These are phyloP conservation scores for Suillus bovinus DNA, from an alignment of 768 basidiomycete species.

Conservation along the genomic window DNA sequence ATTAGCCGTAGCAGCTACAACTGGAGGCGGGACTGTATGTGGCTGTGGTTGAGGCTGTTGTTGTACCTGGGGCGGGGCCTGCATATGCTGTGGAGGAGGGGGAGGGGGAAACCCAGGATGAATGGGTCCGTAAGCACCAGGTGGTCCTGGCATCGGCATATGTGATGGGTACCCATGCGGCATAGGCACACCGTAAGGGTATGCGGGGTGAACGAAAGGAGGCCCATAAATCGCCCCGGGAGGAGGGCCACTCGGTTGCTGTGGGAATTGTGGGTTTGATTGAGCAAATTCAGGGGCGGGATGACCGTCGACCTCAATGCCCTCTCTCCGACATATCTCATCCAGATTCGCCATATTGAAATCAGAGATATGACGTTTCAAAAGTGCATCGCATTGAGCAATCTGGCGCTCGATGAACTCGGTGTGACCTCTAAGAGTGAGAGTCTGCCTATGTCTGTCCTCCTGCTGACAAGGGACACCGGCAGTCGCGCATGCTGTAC, in stretches of 20 bases:
- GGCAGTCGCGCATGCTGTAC: constrained; percentile 81
- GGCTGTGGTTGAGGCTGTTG: constrained; percentile 36
- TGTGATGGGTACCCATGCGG: constrained; percentile 46
- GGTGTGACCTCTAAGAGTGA: constrained; percentile 82
- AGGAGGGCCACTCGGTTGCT: constrained; percentile 26
- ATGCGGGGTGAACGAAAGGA: constrained; percentile 43
- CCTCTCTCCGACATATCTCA: constrained; percentile 61
- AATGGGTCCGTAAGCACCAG: constrained; percentile 50
- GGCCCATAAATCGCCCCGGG: constrained; percentile 34
- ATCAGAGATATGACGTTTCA: constrained; percentile 69
- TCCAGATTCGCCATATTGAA: constrained; percentile 71
- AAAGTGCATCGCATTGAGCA: constrained; percentile 73
- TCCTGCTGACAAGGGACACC: constrained; percentile 84
- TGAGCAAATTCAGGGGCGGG: constrained; percentile 31
- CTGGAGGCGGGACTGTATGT: constrained; percentile 25
- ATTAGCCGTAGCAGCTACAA: constrained; percentile 20
- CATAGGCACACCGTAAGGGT: constrained; percentile 44
- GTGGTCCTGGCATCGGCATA: constrained; percentile 40
- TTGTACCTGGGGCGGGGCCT: constrained; percentile 35
- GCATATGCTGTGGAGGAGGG: constrained; percentile 35
- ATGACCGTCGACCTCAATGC: constrained; percentile 49
- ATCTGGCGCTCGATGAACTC: constrained; percentile 83
- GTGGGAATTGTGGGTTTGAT: constrained; percentile 36
- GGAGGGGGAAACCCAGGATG: constrained; percentile 57
- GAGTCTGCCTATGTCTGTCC: constrained; percentile 83